phyloP scores from a whole-genome alignment of 2,329 filamentous ascomycete species.

The Hortaea werneckii region DNA sequence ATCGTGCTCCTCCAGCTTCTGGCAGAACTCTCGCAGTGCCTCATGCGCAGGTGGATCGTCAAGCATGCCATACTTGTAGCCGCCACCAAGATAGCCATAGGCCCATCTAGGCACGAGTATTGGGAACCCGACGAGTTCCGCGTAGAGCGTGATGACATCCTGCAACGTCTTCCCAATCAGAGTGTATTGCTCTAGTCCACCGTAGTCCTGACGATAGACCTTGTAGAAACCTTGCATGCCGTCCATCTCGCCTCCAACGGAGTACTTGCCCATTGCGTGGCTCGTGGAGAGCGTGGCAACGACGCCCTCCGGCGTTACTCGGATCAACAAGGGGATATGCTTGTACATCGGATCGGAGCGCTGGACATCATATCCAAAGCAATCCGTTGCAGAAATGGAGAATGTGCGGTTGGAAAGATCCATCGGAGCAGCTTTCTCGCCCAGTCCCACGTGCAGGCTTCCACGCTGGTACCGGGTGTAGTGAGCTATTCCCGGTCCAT shows the following conservation, averaged over 20 bases:
- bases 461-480: constrained; percentile 53
- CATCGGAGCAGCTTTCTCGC: constrained; percentile 65
- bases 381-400: constrained; percentile 57
- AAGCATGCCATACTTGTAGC: constrained; percentile 51
- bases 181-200: constrained; percentile 61
- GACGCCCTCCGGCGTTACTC: constrained; percentile 53
- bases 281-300: constrained; percentile 59
- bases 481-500: constrained; percentile 52
- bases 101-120: constrained; percentile 60
- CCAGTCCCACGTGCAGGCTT: constrained; percentile 58
- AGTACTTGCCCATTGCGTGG: constrained; percentile 54
- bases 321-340: constrained; percentile 63
- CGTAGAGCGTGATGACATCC: constrained; percentile 57
- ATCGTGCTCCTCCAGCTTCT: constrained; percentile 51
- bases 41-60: constrained; percentile 47
- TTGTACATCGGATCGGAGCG: constrained; percentile 65
- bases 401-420: constrained; percentile 58
- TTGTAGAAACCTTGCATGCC: constrained; percentile 68
- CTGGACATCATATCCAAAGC: constrained; percentile 63
- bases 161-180: constrained; percentile 56
- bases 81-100: constrained; percentile 62
- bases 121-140: constrained; percentile 58
- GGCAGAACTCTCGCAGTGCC: constrained; percentile 50
- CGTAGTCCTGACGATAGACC: constrained; percentile 61
- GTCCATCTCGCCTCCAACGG: constrained; percentile 62